These are phyloP conservation scores for Pisolithus microcarpus DNA, from an alignment of 768 basidiomycete species.

Conservation along the genomic window DNA sequence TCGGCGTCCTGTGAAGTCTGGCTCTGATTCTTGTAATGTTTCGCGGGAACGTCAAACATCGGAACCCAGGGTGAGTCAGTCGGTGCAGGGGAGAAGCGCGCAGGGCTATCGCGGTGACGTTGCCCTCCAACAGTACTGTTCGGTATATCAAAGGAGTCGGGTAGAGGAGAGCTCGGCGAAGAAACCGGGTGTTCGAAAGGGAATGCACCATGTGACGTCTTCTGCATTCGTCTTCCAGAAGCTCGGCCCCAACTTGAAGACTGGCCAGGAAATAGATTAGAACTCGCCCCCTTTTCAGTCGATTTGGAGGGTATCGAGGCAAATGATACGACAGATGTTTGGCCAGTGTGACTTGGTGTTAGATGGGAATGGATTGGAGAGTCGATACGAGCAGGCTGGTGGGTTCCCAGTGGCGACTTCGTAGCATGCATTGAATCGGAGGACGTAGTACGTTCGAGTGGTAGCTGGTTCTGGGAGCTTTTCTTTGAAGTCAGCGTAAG, in stretches of 20 bases:
- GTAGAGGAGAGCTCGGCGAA: slow-evolving; percentile 33
- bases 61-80: slow-evolving; percentile 21
- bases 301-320: slow-evolving; percentile 37
- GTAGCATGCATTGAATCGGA: slow-evolving; percentile 17
- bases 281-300: slow-evolving; percentile 18
- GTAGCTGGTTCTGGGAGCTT: slow-evolving; percentile 10
- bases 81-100: slow-evolving; percentile 5
- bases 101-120: slow-evolving; percentile 4
- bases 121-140: not conserved
- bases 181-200: slow-evolving; percentile 64
- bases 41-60: slow-evolving; percentile 25
- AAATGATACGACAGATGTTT: slow-evolving; percentile 26
- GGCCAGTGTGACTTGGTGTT: slow-evolving; percentile 33
- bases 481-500: not conserved
- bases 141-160: slow-evolving; percentile 14
- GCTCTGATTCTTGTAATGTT: slow-evolving; percentile 20
- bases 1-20: slow-evolving; percentile 20
- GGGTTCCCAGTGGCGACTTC: slow-evolving; percentile 6
- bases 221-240: slow-evolving; percentile 33
- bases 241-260: slow-evolving; percentile 55
- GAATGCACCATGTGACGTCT: slow-evolving; percentile 53
- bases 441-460: slow-evolving; percentile 21
- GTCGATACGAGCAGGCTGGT: slow-evolving; percentile 14
- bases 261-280: slow-evolving; percentile 28
- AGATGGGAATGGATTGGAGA: slow-evolving; percentile 17